A percentile compares a stretch with the other conserved stretches of the same genome.
Evolutionary conservation across 805 yeast genomes (phyloP).

Genomic region (Zygosaccharomyces kombuchaensis): DNA sequence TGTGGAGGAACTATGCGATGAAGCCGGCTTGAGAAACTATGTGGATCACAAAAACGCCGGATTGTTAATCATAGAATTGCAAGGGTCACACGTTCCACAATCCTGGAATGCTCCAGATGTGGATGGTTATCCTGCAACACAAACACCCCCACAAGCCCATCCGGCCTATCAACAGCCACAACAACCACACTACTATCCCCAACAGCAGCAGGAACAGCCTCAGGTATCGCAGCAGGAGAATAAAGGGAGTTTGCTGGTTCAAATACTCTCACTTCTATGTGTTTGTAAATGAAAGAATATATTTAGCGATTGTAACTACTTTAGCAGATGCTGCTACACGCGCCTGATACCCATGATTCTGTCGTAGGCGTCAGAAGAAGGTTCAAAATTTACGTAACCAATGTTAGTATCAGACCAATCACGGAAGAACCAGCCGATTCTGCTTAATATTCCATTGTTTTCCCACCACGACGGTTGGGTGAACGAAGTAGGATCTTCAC

Average conservation of each 20-base stretch:
- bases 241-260: conserved; percentile 19
- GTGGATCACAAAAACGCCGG: conserved; percentile 75
- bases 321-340: conserved; percentile 1
- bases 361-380: conserved; percentile 19
- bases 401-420: conserved; percentile 13
- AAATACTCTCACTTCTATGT: conserved; percentile 34
- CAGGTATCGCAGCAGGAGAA: conserved; percentile 27
- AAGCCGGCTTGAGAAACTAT: conserved; percentile 55
- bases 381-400: conserved; percentile 4
- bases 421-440: conserved; percentile 21
- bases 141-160: conserved; percentile 18
- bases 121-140: conserved; percentile 4
- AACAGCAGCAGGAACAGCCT: conserved; percentile 31
- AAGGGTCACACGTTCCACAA: conserved; percentile 43
- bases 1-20: conserved; percentile 67
- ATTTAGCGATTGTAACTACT: conserved; percentile 9
- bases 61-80: conserved; percentile 66
- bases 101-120: conserved; percentile 30
- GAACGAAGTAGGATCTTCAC: background rate
- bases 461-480: conserved; percentile 25
- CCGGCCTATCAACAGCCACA: conserved; percentile 25
- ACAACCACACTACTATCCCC: conserved; percentile 31
- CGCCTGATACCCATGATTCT: conserved; percentile 20
- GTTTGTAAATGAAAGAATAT: conserved; percentile 25
- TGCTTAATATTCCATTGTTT: conserved; percentile 15